phyloP scores from a whole-genome alignment of 257 asterid species.

The Solanum pimpinellifolium region DNA sequence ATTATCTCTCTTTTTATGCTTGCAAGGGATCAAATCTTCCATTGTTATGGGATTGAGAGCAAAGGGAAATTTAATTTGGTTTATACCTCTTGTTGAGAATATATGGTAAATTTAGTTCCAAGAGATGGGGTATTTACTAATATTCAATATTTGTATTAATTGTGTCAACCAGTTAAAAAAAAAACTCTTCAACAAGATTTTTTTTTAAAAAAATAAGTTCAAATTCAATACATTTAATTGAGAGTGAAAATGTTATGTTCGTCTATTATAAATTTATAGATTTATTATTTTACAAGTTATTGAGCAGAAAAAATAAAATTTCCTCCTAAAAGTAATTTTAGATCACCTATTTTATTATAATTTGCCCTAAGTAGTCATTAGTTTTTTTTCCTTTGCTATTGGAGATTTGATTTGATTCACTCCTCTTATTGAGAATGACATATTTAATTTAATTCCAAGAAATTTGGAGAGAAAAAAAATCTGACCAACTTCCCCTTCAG shows the following conservation, averaged over 20 bases:
- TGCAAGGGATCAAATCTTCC: neutral
- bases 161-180: neutral
- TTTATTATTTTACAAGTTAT: neutral
- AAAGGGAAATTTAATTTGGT: neutral
- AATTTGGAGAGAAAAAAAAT: neutral
- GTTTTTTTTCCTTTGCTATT: neutral
- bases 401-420: neutral
- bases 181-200: neutral
- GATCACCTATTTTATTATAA: neutral
- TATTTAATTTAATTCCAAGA: neutral
- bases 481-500: neutral
- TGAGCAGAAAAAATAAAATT: neutral
- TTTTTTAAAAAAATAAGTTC: neutral
- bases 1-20: neutral
- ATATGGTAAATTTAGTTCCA: neutral
- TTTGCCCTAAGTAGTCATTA: neutral
- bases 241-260: fast-evolving
- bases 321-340: neutral
- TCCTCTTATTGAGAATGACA: neutral
- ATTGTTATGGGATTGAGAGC: neutral
- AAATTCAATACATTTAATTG: fast-evolving
- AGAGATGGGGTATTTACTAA: neutral
- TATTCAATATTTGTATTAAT: neutral
- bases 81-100: neutral
- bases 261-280: too few relatives aligned